These are phyloP conservation scores for Mastigamoeba balamuthi DNA, from an alignment of 78 protist species.

Conservation along the genomic window DNA sequence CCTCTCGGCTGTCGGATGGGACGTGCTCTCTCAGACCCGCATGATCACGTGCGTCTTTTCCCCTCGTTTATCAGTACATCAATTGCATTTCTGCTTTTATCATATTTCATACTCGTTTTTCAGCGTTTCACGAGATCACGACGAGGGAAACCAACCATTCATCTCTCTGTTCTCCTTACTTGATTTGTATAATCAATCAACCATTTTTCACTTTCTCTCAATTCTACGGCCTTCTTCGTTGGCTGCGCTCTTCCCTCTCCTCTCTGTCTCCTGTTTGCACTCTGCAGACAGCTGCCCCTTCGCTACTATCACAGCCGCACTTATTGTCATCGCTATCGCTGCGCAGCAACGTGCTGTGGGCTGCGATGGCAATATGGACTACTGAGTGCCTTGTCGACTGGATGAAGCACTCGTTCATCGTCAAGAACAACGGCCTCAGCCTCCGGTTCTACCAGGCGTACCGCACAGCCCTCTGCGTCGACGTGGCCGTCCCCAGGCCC, in stretches of 20 bases:
- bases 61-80: not conserved
- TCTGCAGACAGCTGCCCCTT: too few relatives aligned
- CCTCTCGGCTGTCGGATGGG: constrained; percentile 21
- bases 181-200: not conserved
- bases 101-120: too few relatives aligned
- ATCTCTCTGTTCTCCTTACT: too few relatives aligned
- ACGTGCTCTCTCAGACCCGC: not conserved
- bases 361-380: constrained; percentile 1
- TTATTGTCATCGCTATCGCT: too few relatives aligned
- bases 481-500: too few relatives aligned
- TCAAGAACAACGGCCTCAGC: constrained; percentile 77
- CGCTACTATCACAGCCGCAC: too few relatives aligned
- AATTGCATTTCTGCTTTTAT: too few relatives aligned
- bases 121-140: too few relatives aligned
- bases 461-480: too few relatives aligned
- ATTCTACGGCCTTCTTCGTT: not conserved
- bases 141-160: too few relatives aligned
- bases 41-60: not conserved
- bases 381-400: constrained; percentile 66
- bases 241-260: not conserved
- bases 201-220: not conserved
- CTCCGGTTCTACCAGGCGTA: too few relatives aligned
- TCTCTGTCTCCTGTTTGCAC: not conserved
- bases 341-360: not conserved
- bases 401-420: constrained; percentile 79